Evolutionary conservation across 2,329 filamentous ascomycete genomes (phyloP), one percentile per base, ranked within the genome.

Genomic region (Epichloe gansuensis): DNA sequence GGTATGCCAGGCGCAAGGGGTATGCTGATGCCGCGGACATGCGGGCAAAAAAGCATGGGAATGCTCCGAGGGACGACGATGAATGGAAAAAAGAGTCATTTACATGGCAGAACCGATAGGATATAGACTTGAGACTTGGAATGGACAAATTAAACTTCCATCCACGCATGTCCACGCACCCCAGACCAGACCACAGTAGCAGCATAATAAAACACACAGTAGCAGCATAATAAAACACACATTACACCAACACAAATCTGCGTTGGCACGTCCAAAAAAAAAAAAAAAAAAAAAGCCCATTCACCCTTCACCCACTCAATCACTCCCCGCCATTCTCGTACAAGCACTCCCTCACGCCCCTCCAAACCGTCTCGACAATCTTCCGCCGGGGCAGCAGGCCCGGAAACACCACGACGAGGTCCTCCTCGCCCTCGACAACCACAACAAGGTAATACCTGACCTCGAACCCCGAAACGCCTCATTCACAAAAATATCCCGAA

Each of bases 321-420:
- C 23, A 25, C 23, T 25, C 28, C 69, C 67, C 28, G 56, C 61
- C 56, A 31, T 31, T 62, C 56, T 70, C 89, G 66, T 90, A 94
- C 55, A 98, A 72, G 69, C 91, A 95, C 53, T 80, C 82, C 59
- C 88, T 80, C 3, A 85, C 81, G 0, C 90, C 91, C 60, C 89
- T 82, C 93, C 93, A 97, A 2, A 97, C 91, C 59, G 82, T 78
- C 72, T 96, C 90, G 31, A 97, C 75, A 52, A 95, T 85, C 48
- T 73, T 75, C 52, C 87, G 74, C 54, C 81, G 72, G 0, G 93
- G 93, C 56, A 96, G 65, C 58, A 95, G 69, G 53, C 78, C 78
- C 3, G 91, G 91, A 66, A 98, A 98, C 3, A 97, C 90, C n/a
- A 98, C 91, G 0, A 97, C 87, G 4, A 95, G 79, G 58, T 93